A percentile compares a stretch with the other conserved stretches of the same genome.
phyloP scores from a whole-genome alignment of 345 rosid species.

The Durio zibethinus region DNA sequence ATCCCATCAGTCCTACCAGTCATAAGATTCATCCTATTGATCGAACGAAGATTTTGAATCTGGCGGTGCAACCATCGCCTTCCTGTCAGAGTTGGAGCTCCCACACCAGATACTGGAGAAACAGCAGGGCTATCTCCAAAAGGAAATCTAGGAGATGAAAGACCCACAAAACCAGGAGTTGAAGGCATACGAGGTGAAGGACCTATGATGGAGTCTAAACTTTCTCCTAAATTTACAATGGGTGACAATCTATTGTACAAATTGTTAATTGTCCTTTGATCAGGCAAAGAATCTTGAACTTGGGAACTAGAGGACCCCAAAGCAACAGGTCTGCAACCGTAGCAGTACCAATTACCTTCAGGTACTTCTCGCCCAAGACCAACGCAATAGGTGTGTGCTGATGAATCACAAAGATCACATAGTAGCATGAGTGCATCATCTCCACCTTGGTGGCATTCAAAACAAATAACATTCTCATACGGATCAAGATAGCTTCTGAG shows the following conservation, averaged over 20 bases:
- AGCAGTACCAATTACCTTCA: conserved; percentile 98
- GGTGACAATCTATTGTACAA: conserved; percentile 50
- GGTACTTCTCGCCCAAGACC: conserved; percentile 96
- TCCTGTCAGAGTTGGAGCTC: conserved; percentile 72
- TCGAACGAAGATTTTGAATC: conserved; percentile 62
- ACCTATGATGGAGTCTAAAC: conserved; percentile 40
- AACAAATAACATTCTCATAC: conserved; percentile 83
- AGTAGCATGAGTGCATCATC: conserved; percentile 97
- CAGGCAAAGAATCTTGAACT: conserved; percentile 43
- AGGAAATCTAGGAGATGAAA: conserved; percentile 68
- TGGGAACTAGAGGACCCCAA: conserved; percentile 72
- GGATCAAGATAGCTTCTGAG: conserved; percentile 90
- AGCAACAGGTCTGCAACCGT: conserved; percentile 84
- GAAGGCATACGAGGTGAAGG: conserved; percentile 52
- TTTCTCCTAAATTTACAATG: conserved; percentile 39
- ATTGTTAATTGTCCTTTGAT: conserved; percentile 47
- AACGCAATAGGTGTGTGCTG: conserved; percentile 96
- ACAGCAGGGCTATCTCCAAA: conserved; percentile 44
- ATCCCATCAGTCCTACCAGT: conserved; percentile 44
- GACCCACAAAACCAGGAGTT: conserved; percentile 42
- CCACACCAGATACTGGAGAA: conserved; percentile 66
- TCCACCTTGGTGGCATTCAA: conserved; percentile 91
- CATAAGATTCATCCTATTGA: conserved; percentile 45
- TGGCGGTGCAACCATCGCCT: conserved; percentile 85
- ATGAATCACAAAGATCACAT: conserved; percentile 95